phyloP scores from a whole-genome alignment of 495 filamentous ascomycete species.

The Penicillium psychrofluorescens region DNA sequence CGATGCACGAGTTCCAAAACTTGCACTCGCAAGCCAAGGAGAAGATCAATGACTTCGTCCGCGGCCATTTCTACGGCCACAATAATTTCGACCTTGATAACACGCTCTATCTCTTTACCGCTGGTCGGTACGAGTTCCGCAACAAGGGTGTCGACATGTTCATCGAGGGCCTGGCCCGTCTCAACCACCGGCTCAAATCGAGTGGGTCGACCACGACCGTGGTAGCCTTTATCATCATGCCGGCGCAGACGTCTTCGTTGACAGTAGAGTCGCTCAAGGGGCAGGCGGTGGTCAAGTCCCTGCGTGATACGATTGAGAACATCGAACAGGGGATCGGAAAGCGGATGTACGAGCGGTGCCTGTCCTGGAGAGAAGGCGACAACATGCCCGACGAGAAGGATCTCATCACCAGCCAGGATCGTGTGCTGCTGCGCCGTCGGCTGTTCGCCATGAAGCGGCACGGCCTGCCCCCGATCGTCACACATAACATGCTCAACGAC shows the following conservation, averaged over 20 bases:
- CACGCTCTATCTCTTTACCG: constrained; percentile 96
- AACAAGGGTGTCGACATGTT: constrained; percentile 99
- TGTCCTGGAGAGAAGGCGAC: constrained; percentile 91
- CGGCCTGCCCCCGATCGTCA: constrained; percentile 86
- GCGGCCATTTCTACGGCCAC: constrained; percentile 97
- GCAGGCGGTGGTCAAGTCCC: constrained; percentile 92
- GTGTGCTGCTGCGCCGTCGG: constrained; percentile 83
- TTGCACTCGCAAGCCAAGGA: constrained; percentile 92
- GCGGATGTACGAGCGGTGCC: constrained; percentile 85
- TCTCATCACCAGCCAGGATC: constrained; percentile 81
- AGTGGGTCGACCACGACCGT: constrained; percentile 86
- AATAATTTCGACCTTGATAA: constrained; percentile 96
- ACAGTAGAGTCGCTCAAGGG: constrained; percentile 95
- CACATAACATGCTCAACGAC: constrained; percentile 99
- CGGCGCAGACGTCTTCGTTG: constrained; percentile 90
- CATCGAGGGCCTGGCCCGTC: constrained; percentile 86
- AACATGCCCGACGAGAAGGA: constrained; percentile 93
- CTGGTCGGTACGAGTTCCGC: constrained; percentile 92
- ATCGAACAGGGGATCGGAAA: constrained; percentile 88
- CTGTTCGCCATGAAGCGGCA: constrained; percentile 95
- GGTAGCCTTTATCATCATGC: constrained; percentile 99
- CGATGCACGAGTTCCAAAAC: constrained; percentile 98
- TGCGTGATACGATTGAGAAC: constrained; percentile 83
- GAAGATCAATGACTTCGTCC: constrained; percentile 97
- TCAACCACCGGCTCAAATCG: constrained; percentile 87